phyloP scores from a whole-genome alignment of 1,284 basidiomycete genomes.

The Ustilago tritici region DNA sequence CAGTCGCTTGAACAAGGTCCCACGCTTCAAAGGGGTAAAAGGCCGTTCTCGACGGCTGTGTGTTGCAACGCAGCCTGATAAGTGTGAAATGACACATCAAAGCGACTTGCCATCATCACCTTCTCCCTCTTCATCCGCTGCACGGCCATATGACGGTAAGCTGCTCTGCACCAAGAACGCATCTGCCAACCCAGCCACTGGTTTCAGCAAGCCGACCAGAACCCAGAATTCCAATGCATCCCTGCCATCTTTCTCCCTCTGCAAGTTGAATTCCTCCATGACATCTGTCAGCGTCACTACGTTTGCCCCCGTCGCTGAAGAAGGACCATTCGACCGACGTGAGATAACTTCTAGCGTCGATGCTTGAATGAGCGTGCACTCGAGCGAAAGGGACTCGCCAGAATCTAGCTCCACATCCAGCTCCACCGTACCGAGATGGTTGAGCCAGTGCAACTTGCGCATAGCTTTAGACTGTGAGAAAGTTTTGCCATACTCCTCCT shows the following conservation, averaged over 20 bases:
- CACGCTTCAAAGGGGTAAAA: background rate
- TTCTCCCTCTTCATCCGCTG: constrained; percentile 8
- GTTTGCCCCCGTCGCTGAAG: constrained; percentile 1
- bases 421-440: constrained; percentile 58
- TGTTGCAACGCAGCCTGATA: background rate
- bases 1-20: background rate
- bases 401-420: constrained; percentile 56
- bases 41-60: background rate
- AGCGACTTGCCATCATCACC: constrained; percentile 12
- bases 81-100: background rate
- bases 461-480: constrained; percentile 41
- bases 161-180: constrained; percentile 32
- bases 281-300: constrained; percentile 41
- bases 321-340: constrained; percentile 6
- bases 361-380: constrained; percentile 42
- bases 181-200: constrained; percentile 27
- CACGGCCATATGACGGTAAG: constrained; percentile 6
- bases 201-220: constrained; percentile 17
- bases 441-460: constrained; percentile 56
- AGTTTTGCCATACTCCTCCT: constrained; percentile 45
- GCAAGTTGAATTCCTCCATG: constrained; percentile 49
- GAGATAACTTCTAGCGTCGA: constrained; percentile 42
- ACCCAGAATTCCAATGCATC: constrained; percentile 47
- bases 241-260: constrained; percentile 40
- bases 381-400: constrained; percentile 39